Percentiles rank a stretch among this genome's conserved stretches.
These are phyloP conservation scores for Pseudomicrostroma phylloplanum DNA, from an alignment of 1,284 basidiomycete genomes.

Conservation along the genomic window DNA sequence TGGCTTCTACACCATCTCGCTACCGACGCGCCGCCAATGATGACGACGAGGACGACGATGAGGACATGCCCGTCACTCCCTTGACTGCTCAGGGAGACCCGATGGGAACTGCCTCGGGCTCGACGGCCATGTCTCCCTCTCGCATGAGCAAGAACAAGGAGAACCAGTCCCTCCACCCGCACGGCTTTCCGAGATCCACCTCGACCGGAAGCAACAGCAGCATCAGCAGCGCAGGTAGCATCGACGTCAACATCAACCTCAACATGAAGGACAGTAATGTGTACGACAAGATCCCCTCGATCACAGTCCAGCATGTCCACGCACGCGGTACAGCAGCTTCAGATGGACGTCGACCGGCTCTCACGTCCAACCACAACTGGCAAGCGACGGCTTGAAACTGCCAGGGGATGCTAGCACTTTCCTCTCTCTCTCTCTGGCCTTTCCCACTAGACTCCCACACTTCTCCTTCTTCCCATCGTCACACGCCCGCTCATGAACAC, in stretches of 20 bases:
- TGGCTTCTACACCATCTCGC: slow-evolving; percentile 46
- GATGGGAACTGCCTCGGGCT: slow-evolving; percentile 19
- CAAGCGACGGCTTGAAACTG: too few relatives aligned
- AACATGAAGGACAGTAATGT: background rate
- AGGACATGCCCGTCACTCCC: slow-evolving; percentile 48
- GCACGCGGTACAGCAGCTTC: too few relatives aligned
- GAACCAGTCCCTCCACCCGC: too few relatives aligned
- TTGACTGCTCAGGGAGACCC: slow-evolving; percentile 45
- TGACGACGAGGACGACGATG: slow-evolving; percentile 43
- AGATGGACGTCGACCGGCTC: too few relatives aligned
- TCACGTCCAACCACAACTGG: too few relatives aligned
- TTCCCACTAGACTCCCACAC: too few relatives aligned
- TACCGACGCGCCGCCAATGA: slow-evolving; percentile 21
- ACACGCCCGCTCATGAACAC: too few relatives aligned
- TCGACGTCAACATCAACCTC: background rate
- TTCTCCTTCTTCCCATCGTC: too few relatives aligned
- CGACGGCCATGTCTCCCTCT: background rate
- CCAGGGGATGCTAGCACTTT: too few relatives aligned
- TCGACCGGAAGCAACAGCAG: background rate
- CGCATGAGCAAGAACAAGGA: too few relatives aligned
- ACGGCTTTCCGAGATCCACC: too few relatives aligned
- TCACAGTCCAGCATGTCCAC: background rate
- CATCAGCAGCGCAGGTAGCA: background rate
- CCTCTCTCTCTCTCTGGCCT: too few relatives aligned
- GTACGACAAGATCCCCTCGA: background rate